A percentile compares a stretch with the other conserved stretches of the same genome.
phyloP scores from a whole-genome alignment of 441 rosid species.

The Cnidoscolus chayamansa region DNA sequence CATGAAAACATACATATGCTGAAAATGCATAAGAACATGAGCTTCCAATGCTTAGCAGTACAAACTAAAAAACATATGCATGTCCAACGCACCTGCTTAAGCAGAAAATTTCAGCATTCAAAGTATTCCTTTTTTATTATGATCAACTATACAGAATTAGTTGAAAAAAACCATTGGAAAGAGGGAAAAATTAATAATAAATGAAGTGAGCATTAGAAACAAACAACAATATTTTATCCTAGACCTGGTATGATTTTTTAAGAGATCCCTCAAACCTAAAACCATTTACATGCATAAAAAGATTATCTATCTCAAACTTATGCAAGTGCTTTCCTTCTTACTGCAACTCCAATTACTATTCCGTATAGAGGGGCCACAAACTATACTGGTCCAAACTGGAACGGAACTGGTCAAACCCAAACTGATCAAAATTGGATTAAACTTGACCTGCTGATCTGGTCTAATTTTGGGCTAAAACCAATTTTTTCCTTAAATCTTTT shows the following conservation, averaged over 20 bases:
- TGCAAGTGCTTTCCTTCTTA: neutral
- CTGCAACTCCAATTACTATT: neutral
- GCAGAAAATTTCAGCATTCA: neutral
- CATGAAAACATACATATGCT: conserved; percentile 22
- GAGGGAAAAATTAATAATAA: neutral
- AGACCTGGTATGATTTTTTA: neutral
- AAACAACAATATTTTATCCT: neutral
- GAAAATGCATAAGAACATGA: conserved; percentile 16
- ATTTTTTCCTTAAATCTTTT: too few species aligned
- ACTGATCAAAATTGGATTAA: too few species aligned
- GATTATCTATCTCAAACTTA: neutral
- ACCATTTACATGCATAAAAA: neutral
- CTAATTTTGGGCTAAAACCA: too few species aligned
- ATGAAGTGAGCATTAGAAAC: neutral
- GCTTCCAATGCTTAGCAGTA: neutral
- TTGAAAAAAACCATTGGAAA: neutral
- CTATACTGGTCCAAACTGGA: too few species aligned
- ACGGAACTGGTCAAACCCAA: too few species aligned
- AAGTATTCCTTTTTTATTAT: neutral
- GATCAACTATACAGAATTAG: neutral
- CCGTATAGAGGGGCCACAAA: too few species aligned
- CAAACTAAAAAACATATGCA: conserved; percentile 2
- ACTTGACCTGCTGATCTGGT: too few species aligned
- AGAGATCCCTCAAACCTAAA: neutral
- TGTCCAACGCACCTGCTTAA: neutral